Percentiles rank a stretch among this genome's conserved stretches.
Conservation (phyloP, 2,329 filamentous ascomycete genomes). For the Rhexocercosporidium sp. region DNA sequence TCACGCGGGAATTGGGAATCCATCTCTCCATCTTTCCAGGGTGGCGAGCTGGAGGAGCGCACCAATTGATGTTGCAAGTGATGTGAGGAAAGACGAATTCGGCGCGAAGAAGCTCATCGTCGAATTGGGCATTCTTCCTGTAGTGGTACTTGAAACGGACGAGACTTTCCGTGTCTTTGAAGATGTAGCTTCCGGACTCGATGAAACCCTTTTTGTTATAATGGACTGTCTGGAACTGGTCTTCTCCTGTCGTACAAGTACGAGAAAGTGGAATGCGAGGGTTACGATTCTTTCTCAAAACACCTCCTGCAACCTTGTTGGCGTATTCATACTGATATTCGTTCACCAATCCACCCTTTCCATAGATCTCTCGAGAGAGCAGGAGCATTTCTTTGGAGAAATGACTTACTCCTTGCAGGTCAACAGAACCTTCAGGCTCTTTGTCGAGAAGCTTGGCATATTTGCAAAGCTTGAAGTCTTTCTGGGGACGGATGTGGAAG, state of each 20-base stretch:
- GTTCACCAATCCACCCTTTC: slow-evolving; percentile 47
- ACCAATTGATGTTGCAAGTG: slow-evolving; percentile 59
- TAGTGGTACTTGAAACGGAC: slow-evolving; percentile 60
- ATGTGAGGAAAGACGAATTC: slow-evolving; percentile 60
- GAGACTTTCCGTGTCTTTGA: slow-evolving; percentile 50
- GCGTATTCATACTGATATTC: slow-evolving; percentile 56
- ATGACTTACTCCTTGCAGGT: slow-evolving; percentile 51
- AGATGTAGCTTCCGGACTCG: slow-evolving; percentile 57
- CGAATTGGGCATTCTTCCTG: slow-evolving; percentile 57
- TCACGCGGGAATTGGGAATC: slow-evolving; percentile 59
- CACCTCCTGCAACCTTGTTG: slow-evolving; percentile 39
- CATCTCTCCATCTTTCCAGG: slow-evolving; percentile 57
- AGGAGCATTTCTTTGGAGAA: slow-evolving; percentile 55
- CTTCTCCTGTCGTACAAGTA: slow-evolving; percentile 51
- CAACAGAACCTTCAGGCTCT: slow-evolving; percentile 50
- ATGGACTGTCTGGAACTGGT: slow-evolving; percentile 52
- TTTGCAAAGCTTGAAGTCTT: slow-evolving; percentile 17
- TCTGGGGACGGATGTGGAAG: slow-evolving; percentile 28
- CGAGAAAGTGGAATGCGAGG: slow-evolving; percentile 50
- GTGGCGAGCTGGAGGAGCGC: slow-evolving; percentile 54
- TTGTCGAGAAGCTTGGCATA: slow-evolving; percentile 39
- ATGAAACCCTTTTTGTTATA: slow-evolving; percentile 60
- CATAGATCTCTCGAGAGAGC: slow-evolving; percentile 35
- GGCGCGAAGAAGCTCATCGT: slow-evolving; percentile 59
- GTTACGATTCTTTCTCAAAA: slow-evolving; percentile 31